Evolutionary conservation across 495 filamentous ascomycete genomes (phyloP), one percentile per base, ranked within the genome.

Genomic region (Lasiosphaeriaceae sp.): DNA sequence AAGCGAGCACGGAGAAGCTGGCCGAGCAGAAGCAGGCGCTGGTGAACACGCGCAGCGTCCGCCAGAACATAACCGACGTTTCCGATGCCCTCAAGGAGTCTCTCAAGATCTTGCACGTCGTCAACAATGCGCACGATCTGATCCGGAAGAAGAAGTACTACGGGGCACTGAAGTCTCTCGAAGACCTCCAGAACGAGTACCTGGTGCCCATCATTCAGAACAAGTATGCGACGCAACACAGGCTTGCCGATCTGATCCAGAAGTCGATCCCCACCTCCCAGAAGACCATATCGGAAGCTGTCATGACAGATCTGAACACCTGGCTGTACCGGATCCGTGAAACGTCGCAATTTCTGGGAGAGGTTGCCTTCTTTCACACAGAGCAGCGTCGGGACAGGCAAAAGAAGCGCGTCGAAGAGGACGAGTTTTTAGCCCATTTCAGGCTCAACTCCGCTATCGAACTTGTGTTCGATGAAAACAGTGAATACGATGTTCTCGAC

Each of bases 291-390:
- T 91, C 92, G 2, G 93, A 97, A 63, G 90, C 90, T 2, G 94
- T 99, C 55, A 97, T 97, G 95, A 87, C 84, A 1, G 94, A 99
- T 71, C 72, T 99, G 35, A 97, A 97, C 69, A 96, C 90, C 2
- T 99, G 94, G 94, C 77, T 99, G n/a, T 97, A 86, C 67, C 86
- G 90, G 26, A 96, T 99, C 57, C 85, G 95, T 55, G 95, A 97
- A 69, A 95, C 92, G 34, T 96, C 92, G 0, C 92, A 96, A 58
- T 96, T 93, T 53, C 76, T 99, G 21, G 94, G 94, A 3, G 92
- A 97, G 71, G 88, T 99, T n/a, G 92, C 94, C 21, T 92, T 99
- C 66, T 96, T 92, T 65, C 90, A 96, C 64, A 97, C 94, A 0
- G 87, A 96, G 59, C 79, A 95, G 63, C 83, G 94, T n/a, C 84